Conservation (phyloP, 352 stramenopile genomes). For the Globisporangium echinulatum region DNA sequence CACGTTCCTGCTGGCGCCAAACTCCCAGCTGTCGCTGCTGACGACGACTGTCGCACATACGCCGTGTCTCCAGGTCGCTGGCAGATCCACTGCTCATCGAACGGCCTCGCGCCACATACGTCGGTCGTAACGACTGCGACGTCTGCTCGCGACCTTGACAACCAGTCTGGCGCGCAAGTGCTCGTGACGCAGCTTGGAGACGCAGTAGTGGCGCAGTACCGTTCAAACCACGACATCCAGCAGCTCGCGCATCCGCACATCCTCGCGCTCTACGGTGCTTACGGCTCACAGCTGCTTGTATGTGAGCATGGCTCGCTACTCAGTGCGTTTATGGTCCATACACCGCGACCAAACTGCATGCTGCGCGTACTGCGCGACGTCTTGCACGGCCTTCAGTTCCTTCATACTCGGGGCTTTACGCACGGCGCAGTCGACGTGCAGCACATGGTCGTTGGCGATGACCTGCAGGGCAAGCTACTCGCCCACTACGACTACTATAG, state of each 20-base stretch:
- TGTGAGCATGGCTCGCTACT: not conserved
- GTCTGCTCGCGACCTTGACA: not conserved
- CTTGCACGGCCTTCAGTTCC: not conserved
- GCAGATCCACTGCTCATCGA: too few relatives aligned
- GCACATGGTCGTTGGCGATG: not conserved
- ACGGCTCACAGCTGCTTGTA: not conserved
- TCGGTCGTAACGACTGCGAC: too few relatives aligned
- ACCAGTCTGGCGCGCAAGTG: not conserved
- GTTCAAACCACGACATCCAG: not conserved
- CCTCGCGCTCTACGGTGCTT: not conserved
- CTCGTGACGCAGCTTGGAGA: not conserved
- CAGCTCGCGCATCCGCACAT: not conserved
- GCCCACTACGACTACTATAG: not conserved
- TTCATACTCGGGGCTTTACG: not conserved
- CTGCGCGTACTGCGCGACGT: not conserved
- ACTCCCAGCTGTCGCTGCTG: too few relatives aligned
- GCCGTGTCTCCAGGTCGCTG: too few relatives aligned
- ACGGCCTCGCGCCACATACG: too few relatives aligned
- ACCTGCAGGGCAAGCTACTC: not conserved
- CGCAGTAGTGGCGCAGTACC: not conserved
- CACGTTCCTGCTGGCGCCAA: too few relatives aligned
- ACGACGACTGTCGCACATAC: too few relatives aligned
- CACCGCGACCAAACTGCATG: not conserved
- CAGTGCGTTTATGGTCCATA: not conserved
- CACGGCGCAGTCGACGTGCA: not conserved